Evolutionary conservation across 2,329 filamentous ascomycete species (phyloP).

Genomic region (Aspergillus phoenicis): DNA sequence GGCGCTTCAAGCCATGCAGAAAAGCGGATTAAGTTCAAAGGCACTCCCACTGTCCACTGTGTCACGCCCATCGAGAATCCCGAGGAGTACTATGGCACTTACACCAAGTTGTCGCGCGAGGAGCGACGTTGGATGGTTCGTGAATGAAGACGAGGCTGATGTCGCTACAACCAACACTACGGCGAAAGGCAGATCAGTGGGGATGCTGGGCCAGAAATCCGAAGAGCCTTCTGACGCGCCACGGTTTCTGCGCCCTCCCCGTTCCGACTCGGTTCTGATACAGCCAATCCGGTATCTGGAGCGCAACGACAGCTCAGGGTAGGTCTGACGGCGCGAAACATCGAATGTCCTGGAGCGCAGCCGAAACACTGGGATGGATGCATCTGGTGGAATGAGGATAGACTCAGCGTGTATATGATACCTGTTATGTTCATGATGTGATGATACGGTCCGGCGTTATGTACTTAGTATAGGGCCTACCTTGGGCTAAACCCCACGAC

Average conservation of each 20-base stretch:
- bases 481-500: conserved; percentile 15
- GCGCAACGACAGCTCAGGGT: conserved; percentile 1
- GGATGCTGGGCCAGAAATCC: not conserved
- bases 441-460: conserved; percentile 22
- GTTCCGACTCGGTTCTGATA: conserved; percentile 11
- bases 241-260: not conserved
- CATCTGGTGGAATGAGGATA: conserved; percentile 5
- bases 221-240: not conserved
- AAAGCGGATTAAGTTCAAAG: conserved; percentile 49
- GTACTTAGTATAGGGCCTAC: conserved; percentile 9
- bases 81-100: conserved; percentile 53
- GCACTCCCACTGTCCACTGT: conserved; percentile 49
- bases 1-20: conserved; percentile 21
- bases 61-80: conserved; percentile 53
- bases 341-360: conserved; percentile 4
- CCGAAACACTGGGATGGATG: conserved; percentile 5
- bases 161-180: not conserved
- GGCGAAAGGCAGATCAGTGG: not conserved
- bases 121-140: conserved; percentile 50
- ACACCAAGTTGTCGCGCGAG: conserved; percentile 49
- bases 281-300: conserved; percentile 5
- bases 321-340: conserved; percentile 1
- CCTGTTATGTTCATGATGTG: conserved; percentile 29
- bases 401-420: conserved; percentile 21
- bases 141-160: conserved; percentile 30